Base-by-base conservation (phyloP, 305 asterid species). In the Andrographis paniculata region DNA sequence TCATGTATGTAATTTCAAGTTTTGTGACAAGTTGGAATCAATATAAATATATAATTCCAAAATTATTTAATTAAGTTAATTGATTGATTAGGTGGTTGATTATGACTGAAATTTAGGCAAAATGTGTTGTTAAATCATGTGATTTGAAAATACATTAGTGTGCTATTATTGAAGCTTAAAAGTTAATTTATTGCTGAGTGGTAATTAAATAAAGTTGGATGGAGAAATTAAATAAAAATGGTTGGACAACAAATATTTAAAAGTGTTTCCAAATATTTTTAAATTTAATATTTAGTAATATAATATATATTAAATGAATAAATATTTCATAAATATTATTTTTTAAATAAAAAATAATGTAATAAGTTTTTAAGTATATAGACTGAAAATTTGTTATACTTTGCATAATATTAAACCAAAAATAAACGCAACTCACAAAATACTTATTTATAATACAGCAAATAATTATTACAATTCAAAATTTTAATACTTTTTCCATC, bases 81-180 rank as follows among this genome's bases (percentile, higher is more conserved):
- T 48, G 46, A 55, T 59, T 45, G 41, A 60, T 70, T 70, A 65
- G 66, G 60, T 58, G 27, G 27, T 12, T 59, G 56, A 63, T 57
- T 53, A 55, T 58, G 56, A 41, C 66, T 58, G 13, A 20, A 41
- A 16, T 48, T 58, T 51, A 42, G 55, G 50, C 52, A 55, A 23
- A 63, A 63, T 61, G 58, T 52, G 4, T 28, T 40, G 61, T 48
- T 52, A 7, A 9, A 52, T 44, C 70, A 68, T 77, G 64, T 60
- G 76, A 61, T 63, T 62, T 71, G 85, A 64, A 66, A 57, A 62
- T 61, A 62, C 46, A 70, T 76, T 55, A 65, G 77, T 71, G 74
- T 59, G 62, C 61, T 52, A 71, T 71, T 47, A 73, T 76, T 66
- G 70, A 63, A 60, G 46, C 64, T 60, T 66, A 45, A 56, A 55